Conservation (phyloP, 2,329 filamentous ascomycete species). For the Orbilia blumenaviensis region DNA sequence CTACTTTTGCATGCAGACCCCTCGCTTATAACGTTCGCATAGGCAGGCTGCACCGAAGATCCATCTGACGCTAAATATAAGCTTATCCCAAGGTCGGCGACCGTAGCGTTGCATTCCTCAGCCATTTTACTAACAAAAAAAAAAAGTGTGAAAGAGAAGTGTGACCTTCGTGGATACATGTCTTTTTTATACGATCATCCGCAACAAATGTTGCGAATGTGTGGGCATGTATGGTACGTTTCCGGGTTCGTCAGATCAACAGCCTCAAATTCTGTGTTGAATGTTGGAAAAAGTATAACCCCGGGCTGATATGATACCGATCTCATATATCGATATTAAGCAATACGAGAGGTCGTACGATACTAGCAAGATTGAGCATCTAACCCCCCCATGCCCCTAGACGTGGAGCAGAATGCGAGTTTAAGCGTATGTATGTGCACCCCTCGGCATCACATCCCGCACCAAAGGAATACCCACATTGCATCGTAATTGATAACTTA, state of each 20-base stretch:
- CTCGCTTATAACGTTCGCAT: conserved; percentile 14
- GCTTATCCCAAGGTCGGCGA: conserved; percentile 20
- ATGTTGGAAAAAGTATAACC: not conserved
- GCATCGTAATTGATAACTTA: not conserved
- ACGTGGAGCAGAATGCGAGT: not conserved
- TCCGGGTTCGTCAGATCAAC: not conserved
- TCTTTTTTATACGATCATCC: not conserved
- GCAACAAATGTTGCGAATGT: not conserved
- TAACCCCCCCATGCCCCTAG: not conserved
- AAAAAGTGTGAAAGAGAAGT: not conserved
- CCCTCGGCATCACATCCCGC: not conserved
- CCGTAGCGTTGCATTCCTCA: not conserved
- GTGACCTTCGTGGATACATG: not conserved
- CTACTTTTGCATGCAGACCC: not conserved
- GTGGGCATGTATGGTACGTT: no score
- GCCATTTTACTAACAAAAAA: not conserved
- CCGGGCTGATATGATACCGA: not conserved
- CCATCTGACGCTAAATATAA: conserved; percentile 19
- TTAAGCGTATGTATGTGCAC: not conserved
- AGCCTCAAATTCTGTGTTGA: conserved; percentile 8
- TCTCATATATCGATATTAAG: conserved; percentile 27
- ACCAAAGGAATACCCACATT: conserved; percentile 1
- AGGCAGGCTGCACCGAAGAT: conserved; percentile 7
- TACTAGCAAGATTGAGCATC: not conserved
- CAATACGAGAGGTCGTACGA: conserved; percentile 22